phyloP scores from a whole-genome alignment of 352 stramenopile genomes.

The Pythium oligandrum region DNA sequence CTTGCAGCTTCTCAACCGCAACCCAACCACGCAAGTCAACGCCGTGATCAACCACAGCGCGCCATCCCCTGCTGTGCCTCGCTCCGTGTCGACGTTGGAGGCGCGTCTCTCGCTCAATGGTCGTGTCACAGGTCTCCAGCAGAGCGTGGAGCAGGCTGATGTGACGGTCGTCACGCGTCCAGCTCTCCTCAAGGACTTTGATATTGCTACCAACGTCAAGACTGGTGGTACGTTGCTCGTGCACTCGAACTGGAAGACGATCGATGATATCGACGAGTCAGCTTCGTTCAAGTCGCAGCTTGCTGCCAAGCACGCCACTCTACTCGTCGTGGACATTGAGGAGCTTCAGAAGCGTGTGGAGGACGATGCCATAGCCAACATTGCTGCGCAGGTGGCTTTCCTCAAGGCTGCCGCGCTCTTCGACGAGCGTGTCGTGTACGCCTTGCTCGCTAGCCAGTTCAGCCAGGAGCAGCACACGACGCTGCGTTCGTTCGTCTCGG shows the following conservation, averaged over 20 bases:
- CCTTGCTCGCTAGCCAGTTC: conserved; percentile 46
- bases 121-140: conserved; percentile 25
- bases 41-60: conserved; percentile 53
- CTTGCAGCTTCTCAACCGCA: conserved; percentile 52
- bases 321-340: conserved; percentile 48
- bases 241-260: conserved; percentile 53
- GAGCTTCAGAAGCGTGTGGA: conserved; percentile 53
- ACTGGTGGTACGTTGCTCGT: conserved; percentile 49
- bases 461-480: conserved; percentile 30
- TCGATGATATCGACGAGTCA: conserved; percentile 55
- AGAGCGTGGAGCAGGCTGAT: conserved; percentile 51
- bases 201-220: conserved; percentile 52
- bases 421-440: conserved; percentile 53
- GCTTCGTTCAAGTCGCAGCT: conserved; percentile 48
- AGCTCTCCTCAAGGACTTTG: conserved; percentile 42
- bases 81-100: conserved; percentile 47
- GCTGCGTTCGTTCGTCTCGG: conserved; percentile 47
- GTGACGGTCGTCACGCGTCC: conserved; percentile 50
- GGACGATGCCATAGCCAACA: conserved; percentile 38
- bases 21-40: conserved; percentile 57
- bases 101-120: conserved; percentile 47
- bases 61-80: conserved; percentile 12
- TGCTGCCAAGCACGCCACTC: conserved; percentile 37
- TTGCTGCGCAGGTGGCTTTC: conserved; percentile 54
- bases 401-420: conserved; percentile 52